Evolutionary conservation across 352 stramenopile genomes (phyloP), one percentile per base, ranked within the genome.

Genomic region (Phytophthora boehmeriae): DNA sequence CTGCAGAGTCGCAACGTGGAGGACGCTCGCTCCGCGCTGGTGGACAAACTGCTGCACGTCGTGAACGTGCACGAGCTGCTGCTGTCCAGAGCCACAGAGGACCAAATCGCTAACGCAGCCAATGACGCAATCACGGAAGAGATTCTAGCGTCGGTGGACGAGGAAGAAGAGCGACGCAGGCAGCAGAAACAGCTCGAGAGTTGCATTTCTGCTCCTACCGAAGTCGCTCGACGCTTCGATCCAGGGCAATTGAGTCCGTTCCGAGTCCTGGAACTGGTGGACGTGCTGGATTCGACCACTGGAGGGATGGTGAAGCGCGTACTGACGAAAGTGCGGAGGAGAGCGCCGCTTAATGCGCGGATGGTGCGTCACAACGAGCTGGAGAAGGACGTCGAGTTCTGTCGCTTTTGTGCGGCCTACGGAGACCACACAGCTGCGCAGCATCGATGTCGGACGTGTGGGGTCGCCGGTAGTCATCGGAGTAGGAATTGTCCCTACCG

Each of bases 41-140:
- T 89, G 59, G 51, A 77, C 54, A 80, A 78, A 10, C 60, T 92
- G 32, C 64, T 92, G 30, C 65, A 68, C 23, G 66, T 86, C 30
- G 72, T 76, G 17, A 83, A 75, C 44, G 69, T 92, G 35, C 77
- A 80, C 51, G 80, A 89, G 20, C 65, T 92, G 32, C 53, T 92
- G 57, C 63, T 92, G 41, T 85, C 72, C 22, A 78, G 84, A 50
- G 80, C 80, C 23, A 88, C 74, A 2, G 65, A 90, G 52, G 83
- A 92, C 28, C 76, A 89, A 57, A 92, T 92, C 57, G 83, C 80
- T 14, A 72, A 72, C 6, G 80, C 80, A 0, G 83, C 80, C 14
- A 89, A 90, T 59, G 83, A 90, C 50, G 83, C 80, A 8, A 88
- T 92, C 54, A 83, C 78, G 23, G 75, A 92, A 55, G 82, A 92